A percentile compares a stretch with the other conserved stretches of the same genome.
These are phyloP conservation scores for Prunella vulgaris DNA, from an alignment of 257 asterid genomes.

Conservation along the genomic window DNA sequence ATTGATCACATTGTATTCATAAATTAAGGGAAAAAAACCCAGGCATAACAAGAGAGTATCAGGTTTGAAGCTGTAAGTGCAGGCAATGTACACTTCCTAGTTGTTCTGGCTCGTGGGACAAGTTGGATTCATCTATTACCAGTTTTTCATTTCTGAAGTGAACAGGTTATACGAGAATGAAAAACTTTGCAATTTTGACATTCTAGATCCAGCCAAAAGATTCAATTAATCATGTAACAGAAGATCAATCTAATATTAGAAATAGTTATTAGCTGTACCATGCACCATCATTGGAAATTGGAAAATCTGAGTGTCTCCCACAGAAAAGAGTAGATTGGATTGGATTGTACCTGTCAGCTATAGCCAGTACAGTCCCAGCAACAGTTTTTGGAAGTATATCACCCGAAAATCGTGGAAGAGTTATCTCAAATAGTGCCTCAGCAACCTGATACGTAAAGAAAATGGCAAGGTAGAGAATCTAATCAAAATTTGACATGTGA, in stretches of 20 bases:
- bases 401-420: slow-evolving; percentile 89
- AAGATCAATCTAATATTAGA: background rate
- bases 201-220: background rate
- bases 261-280: slow-evolving; percentile 3
- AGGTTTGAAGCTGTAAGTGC: background rate
- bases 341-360: slow-evolving; percentile 69
- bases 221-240: background rate
- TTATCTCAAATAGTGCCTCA: slow-evolving; percentile 83
- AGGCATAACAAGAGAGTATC: background rate
- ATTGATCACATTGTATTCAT: background rate
- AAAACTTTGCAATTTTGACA: background rate
- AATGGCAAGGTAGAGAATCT: slow-evolving; percentile 16
- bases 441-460: slow-evolving; percentile 51
- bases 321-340: slow-evolving; percentile 7
- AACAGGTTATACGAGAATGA: background rate
- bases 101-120: background rate
- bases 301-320: background rate
- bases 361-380: slow-evolving; percentile 77
- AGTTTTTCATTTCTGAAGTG: slow-evolving; percentile 2
- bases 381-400: slow-evolving; percentile 83
- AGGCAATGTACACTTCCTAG: background rate
- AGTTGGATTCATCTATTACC: background rate
- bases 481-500: slow-evolving; percentile 2
- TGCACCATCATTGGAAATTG: background rate
- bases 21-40: background rate